Percentiles rank a stretch among this genome's conserved stretches.
Evolutionary conservation across 345 rosid species (phyloP).

Genomic region (Iberis pinnata): DNA sequence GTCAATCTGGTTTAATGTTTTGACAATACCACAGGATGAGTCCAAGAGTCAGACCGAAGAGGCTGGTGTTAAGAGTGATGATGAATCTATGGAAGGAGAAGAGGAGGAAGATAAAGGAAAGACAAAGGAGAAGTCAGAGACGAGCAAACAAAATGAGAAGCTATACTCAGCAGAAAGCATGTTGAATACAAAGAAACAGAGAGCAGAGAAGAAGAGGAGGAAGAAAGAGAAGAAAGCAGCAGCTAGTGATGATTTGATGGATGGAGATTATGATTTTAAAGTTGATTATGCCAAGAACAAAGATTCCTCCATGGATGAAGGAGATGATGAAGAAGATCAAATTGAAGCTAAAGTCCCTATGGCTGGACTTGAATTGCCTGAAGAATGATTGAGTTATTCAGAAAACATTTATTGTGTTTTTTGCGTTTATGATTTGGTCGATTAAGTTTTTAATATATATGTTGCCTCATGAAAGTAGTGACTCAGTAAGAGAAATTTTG

Average conservation of each 20-base stretch:
- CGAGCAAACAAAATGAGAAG: constrained; percentile 60
- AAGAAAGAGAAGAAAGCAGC: constrained; percentile 44
- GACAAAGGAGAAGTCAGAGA: constrained; percentile 32
- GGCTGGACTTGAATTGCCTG: constrained; percentile 39
- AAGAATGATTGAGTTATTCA: constrained; percentile 36
- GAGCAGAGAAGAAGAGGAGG: constrained; percentile 76
- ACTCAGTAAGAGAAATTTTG: constrained; percentile 17
- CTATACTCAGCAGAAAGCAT: constrained; percentile 62
- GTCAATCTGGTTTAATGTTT: background rate
- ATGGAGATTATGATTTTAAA: constrained; percentile 70
- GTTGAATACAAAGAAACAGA: constrained; percentile 57
- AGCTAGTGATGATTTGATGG: constrained; percentile 48
- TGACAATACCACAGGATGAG: constrained; percentile 16
- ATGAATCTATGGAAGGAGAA: constrained; percentile 39
- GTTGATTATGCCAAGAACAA: constrained; percentile 54
- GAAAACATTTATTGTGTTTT: background rate
- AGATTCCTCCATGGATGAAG: constrained; percentile 40
- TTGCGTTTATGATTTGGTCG: constrained; percentile 12
- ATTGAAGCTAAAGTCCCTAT: constrained; percentile 39
- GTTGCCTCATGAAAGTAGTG: background rate
- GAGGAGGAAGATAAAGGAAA: constrained; percentile 30
- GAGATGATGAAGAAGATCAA: constrained; percentile 31
- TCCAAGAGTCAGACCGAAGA: constrained; percentile 13
- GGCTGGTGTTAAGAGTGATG: constrained; percentile 20
- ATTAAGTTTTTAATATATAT: background rate